Percentiles rank a stretch among this genome's conserved stretches.
Evolutionary conservation across 768 basidiomycete species (phyloP).

Genomic region (Coprinopsis cinerea): DNA sequence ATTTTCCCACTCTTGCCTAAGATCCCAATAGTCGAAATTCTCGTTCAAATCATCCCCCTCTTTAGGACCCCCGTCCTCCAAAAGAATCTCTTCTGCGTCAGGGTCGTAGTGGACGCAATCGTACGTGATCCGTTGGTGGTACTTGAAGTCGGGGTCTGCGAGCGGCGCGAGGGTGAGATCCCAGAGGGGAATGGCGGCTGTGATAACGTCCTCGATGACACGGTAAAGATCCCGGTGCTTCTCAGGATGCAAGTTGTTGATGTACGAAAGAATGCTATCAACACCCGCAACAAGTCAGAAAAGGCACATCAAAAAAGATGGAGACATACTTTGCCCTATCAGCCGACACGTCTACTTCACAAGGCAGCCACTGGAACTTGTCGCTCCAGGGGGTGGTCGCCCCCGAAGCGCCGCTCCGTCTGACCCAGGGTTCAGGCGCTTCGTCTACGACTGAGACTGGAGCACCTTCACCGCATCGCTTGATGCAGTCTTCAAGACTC

Average conservation of each 20-base stretch:
- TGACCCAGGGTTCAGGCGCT: background rate
- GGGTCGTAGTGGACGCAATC: background rate
- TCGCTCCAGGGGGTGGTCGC: constrained; percentile 3
- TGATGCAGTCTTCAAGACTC: constrained; percentile 14
- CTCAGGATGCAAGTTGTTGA: constrained; percentile 34
- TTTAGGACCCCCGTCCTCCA: background rate
- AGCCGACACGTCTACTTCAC: constrained; percentile 14
- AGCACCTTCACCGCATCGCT: constrained; percentile 15
- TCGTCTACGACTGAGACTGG: background rate
- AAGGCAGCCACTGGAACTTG: constrained; percentile 16
- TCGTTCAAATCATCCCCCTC: background rate
- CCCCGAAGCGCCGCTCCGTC: background rate
- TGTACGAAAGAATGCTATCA: constrained; percentile 29
- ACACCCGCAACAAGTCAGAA: too few species aligned
- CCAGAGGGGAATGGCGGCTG: constrained; percentile 25
- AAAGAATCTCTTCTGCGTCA: background rate
- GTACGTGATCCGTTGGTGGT: background rate
- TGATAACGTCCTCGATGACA: constrained; percentile 22
- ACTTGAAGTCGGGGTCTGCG: background rate
- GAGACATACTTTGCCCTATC: constrained; percentile 14
- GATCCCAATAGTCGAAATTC: background rate
- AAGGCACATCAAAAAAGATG: background rate
- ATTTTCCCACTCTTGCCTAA: background rate
- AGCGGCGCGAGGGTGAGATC: constrained; percentile 19
- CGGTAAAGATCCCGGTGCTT: constrained; percentile 18